Conservation (phyloP, 2,329 filamentous ascomycete species). For the Botrytis aclada region DNA sequence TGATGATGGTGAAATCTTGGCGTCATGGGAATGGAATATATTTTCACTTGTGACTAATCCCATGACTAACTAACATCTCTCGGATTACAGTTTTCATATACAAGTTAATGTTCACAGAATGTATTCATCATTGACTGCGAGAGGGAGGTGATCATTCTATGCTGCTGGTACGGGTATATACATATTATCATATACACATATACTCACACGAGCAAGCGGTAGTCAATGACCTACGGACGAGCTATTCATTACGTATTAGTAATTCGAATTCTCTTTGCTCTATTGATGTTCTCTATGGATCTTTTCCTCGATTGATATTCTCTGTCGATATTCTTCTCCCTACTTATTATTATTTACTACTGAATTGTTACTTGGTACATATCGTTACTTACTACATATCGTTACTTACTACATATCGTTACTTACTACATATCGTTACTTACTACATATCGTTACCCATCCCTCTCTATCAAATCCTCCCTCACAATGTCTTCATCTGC, state of each 20-base stretch:
- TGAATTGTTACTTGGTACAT: too few species aligned
- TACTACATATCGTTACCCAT: background rate
- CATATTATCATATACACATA: too few species aligned
- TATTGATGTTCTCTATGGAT: background rate
- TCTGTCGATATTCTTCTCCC: background rate
- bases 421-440: too few species aligned
- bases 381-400: too few species aligned
- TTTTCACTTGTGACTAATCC: too few species aligned
- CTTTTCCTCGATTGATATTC: too few species aligned
- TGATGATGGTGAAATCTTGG: background rate
- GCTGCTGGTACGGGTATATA: background rate
- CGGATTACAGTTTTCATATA: too few species aligned
- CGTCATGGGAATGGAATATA: background rate
- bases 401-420: background rate
- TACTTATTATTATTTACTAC: too few species aligned
- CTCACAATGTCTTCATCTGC: constrained; percentile 8
- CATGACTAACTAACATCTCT: too few species aligned
- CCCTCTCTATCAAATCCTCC: background rate
- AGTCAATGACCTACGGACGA: too few species aligned
- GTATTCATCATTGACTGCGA: background rate
- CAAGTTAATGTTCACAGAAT: background rate
- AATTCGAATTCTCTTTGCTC: background rate
- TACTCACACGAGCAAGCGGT: too few species aligned
- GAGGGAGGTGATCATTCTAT: background rate
- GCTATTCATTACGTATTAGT: background rate